phyloP scores from a whole-genome alignment of 2,329 filamentous ascomycete species.

The Trichophyton rubrum region DNA sequence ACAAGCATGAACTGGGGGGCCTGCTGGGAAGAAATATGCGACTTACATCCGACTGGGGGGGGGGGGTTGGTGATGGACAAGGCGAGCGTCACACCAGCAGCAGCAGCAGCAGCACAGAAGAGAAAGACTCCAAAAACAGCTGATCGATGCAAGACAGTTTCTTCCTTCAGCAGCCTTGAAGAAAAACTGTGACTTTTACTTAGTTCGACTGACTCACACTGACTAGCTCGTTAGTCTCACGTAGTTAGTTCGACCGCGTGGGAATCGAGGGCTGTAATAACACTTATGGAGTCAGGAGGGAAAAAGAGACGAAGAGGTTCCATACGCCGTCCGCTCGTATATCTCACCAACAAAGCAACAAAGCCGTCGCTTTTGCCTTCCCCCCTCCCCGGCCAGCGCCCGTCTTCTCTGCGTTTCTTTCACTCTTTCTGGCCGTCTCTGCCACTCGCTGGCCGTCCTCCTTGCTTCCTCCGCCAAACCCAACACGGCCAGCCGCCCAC shows the following conservation, averaged over 20 bases:
- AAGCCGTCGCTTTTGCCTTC: too few species aligned
- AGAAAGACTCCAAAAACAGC: background rate
- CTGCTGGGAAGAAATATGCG: background rate
- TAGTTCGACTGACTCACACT: background rate
- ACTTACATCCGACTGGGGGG: background rate
- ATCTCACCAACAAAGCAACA: too few species aligned
- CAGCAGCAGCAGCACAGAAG: background rate
- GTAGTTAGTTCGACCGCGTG: background rate
- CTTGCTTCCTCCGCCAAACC: background rate
- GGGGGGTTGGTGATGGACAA: background rate
- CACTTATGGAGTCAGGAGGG: too few species aligned
- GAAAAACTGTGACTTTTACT: background rate
- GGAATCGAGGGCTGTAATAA: background rate
- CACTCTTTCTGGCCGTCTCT: too few species aligned
- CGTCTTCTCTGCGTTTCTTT: too few species aligned
- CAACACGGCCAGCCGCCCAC: background rate
- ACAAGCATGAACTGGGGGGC: background rate
- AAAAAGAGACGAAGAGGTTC: background rate
- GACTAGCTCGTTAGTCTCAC: background rate
- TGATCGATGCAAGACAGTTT: background rate
- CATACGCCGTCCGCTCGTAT: background rate
- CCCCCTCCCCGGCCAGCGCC: too few species aligned
- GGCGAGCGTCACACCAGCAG: background rate
- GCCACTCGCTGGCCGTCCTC: too few species aligned
- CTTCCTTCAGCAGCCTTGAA: background rate